These are phyloP conservation scores for Aureoboletus auriporus DNA, from an alignment of 768 basidiomycete genomes.

Conservation along the genomic window DNA sequence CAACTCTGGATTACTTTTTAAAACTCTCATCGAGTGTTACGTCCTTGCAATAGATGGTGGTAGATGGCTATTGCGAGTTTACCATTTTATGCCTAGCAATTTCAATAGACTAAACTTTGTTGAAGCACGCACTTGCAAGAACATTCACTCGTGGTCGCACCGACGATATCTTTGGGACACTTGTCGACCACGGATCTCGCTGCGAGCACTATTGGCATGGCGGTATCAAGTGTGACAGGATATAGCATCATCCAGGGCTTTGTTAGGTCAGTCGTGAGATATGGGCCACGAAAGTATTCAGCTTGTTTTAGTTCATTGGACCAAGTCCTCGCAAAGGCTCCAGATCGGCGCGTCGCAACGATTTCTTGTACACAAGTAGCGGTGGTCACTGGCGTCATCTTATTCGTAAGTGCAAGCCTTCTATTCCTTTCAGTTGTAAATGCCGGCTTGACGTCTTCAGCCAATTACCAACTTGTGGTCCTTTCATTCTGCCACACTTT, in stretches of 20 bases:
- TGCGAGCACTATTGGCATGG: slow-evolving; percentile 40
- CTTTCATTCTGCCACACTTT: slow-evolving; percentile 29
- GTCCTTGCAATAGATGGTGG: slow-evolving; percentile 21
- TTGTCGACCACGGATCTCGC: slow-evolving; percentile 51
- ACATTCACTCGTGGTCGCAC: slow-evolving; percentile 23
- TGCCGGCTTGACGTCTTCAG: slow-evolving; percentile 1
- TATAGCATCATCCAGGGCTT: slow-evolving; percentile 40
- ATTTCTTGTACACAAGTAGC: slow-evolving; percentile 17
- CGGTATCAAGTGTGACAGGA: slow-evolving; percentile 40
- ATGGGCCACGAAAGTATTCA: slow-evolving; percentile 10
- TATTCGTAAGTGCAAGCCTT: slow-evolving; percentile 15
- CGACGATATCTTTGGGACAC: slow-evolving; percentile 45
- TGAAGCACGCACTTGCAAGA: slow-evolving; percentile 20
- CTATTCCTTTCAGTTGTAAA: not conserved
- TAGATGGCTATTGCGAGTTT: slow-evolving; percentile 20
- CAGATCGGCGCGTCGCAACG: slow-evolving; percentile 13
- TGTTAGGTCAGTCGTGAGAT: slow-evolving; percentile 32
- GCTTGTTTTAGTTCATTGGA: slow-evolving; percentile 16
- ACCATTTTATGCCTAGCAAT: not conserved
- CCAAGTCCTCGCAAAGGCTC: slow-evolving; percentile 9
- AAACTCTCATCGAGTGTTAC: slow-evolving; percentile 14
- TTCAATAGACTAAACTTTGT: not conserved
- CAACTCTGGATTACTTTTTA: slow-evolving; percentile 5
- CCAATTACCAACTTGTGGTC: slow-evolving; percentile 22
- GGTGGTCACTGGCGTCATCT: slow-evolving; percentile 20